These are phyloP conservation scores for Vaccinium myrtillus DNA, from an alignment of 148 eudicot species.

Conservation along the genomic window DNA sequence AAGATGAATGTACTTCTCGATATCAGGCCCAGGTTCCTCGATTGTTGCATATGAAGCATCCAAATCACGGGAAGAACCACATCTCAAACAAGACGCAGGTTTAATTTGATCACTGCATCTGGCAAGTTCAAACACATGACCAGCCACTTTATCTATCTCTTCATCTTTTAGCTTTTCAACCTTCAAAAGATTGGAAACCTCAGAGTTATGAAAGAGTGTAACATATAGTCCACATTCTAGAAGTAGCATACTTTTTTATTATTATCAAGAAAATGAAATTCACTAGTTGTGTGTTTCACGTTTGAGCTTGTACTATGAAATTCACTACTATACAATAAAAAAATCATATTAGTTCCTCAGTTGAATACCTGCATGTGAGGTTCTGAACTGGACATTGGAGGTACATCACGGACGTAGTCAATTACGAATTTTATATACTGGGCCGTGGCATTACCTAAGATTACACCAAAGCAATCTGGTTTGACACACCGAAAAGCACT, in stretches of 20 bases:
- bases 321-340: too few relatives aligned
- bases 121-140: conserved; percentile 36
- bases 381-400: conserved; percentile 21
- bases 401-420: conserved; percentile 21
- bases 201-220: conserved; percentile 11
- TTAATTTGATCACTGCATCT: conserved; percentile 25
- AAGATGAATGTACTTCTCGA: conserved; percentile 45
- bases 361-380: conserved; percentile 34
- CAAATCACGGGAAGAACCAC: conserved; percentile 57
- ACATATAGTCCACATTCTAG: conserved; percentile 8
- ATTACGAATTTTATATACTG: conserved; percentile 50
- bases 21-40: conserved; percentile 38
- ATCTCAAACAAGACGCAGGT: conserved; percentile 65
- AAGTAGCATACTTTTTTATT: not conserved
- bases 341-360: too few relatives aligned
- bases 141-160: conserved; percentile 48
- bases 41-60: conserved; percentile 37
- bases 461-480: conserved; percentile 67
- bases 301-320: not conserved
- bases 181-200: conserved; percentile 28
- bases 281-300: conserved; percentile 9
- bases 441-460: conserved; percentile 45
- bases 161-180: conserved; percentile 31
- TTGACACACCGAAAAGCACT: conserved; percentile 63
- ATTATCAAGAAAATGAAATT: not conserved